Conservation (phyloP, 192 early-diverging fungal genomes). For the Spinellus fusiger region DNA sequence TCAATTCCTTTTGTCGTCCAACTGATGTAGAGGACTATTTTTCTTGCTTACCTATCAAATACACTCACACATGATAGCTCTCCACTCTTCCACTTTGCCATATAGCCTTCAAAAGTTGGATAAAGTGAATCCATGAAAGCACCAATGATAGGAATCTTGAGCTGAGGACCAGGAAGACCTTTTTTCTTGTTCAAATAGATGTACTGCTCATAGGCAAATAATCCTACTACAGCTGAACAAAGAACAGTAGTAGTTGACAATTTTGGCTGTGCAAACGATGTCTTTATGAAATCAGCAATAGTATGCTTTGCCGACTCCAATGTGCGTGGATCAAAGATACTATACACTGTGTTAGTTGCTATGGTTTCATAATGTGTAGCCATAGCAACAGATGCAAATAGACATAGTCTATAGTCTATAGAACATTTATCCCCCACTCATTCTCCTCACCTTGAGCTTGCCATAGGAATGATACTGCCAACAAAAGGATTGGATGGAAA, state of each 20-base stretch:
- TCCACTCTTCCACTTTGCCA: conserved; percentile 41
- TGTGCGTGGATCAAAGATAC: conserved; percentile 25
- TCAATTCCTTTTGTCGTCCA: too few species aligned
- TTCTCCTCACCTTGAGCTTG: background rate
- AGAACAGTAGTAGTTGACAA: conserved; percentile 23
- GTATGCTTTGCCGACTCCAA: conserved; percentile 26
- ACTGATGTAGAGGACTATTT: background rate
- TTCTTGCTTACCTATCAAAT: conserved; percentile 32
- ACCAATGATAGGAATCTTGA: conserved; percentile 37
- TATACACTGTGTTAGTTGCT: background rate
- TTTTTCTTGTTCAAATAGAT: conserved; percentile 35
- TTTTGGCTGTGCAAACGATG: conserved; percentile 11
- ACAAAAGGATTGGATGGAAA: too few species aligned
- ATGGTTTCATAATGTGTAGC: background rate
- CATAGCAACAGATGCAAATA: background rate
- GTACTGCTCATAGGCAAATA: conserved; percentile 36
- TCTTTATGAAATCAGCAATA: conserved; percentile 23
- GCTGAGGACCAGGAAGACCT: conserved; percentile 27
- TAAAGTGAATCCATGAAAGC: conserved; percentile 35
- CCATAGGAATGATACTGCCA: too few species aligned
- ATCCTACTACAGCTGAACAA: conserved; percentile 19
- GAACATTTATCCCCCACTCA: background rate
- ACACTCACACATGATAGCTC: conserved; percentile 34
- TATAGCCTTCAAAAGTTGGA: conserved; percentile 41
- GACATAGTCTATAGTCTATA: too few species aligned